phyloP scores from a whole-genome alignment of 2,329 filamentous ascomycete genomes.

The Colletotrichum agaves region DNA sequence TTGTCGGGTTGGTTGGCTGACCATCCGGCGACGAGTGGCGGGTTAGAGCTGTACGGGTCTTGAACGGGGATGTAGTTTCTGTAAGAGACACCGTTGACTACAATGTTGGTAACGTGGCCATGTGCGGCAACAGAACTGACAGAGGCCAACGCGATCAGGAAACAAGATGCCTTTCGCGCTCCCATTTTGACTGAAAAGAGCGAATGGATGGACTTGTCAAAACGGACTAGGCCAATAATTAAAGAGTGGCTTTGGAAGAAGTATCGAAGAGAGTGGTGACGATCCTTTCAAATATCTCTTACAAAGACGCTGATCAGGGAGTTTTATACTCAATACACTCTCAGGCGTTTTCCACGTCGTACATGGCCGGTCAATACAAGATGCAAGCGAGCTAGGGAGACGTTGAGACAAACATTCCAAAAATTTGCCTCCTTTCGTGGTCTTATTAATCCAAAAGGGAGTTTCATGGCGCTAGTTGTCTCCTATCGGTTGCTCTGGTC shows the following conservation, averaged over 20 bases:
- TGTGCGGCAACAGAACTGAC: conserved; percentile 48
- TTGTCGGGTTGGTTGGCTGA: conserved; percentile 54
- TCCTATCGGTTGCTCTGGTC: background rate
- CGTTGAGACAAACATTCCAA: conserved; percentile 15
- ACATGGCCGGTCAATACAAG: background rate
- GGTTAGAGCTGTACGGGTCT: conserved; percentile 31
- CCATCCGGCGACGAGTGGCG: conserved; percentile 49
- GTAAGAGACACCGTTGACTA: conserved; percentile 56
- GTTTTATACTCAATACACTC: conserved; percentile 2
- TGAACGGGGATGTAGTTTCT: conserved; percentile 51
- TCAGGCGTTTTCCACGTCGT: too few relatives aligned
- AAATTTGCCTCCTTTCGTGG: background rate
- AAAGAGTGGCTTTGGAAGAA: background rate
- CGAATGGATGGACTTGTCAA: background rate
- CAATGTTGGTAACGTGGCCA: conserved; percentile 55
- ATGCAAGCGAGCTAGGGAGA: conserved; percentile 15
- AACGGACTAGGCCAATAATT: background rate
- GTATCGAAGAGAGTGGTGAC: background rate
- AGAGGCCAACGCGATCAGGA: conserved; percentile 41
- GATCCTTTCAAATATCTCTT: background rate
- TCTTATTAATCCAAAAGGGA: conserved; percentile 20
- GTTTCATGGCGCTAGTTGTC: background rate
- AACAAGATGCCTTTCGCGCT: conserved; percentile 37
- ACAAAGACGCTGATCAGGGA: background rate
- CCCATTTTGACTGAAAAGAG: conserved; percentile 39